Conservation (phyloP, 2,329 filamentous ascomycete genomes). For the Domatiomyces catenatus region DNA sequence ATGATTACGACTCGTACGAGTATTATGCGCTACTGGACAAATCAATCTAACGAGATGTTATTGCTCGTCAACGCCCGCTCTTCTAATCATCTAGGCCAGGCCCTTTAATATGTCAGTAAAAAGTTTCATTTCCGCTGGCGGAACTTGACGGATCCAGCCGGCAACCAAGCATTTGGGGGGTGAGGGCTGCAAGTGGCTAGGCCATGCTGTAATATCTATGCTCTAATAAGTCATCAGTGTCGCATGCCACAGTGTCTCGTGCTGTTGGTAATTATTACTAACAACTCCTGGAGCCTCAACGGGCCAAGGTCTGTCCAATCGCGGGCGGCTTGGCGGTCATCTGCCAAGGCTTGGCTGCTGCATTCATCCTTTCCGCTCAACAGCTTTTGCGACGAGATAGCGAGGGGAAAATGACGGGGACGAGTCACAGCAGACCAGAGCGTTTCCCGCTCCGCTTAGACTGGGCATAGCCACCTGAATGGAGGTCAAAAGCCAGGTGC, state of each 20-base stretch:
- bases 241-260: neutral
- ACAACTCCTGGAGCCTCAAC: neutral
- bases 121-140: neutral
- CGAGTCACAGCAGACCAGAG: neutral
- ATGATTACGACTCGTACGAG: no score
- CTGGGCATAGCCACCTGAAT: neutral
- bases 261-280: neutral
- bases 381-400: neutral
- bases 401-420: neutral
- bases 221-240: neutral
- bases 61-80: no score
- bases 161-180: neutral
- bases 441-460: neutral
- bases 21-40: no score
- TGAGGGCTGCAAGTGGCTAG: neutral
- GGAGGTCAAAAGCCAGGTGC: neutral
- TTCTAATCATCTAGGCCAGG: no score
- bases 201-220: neutral
- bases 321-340: neutral
- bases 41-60: no score
- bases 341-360: neutral
- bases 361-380: neutral
- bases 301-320: neutral
- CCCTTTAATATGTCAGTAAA: neutral
- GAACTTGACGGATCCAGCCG: neutral